Evolutionary conservation across 2,329 filamentous ascomycete genomes (phyloP).

Genomic region (Karstenula rhodostoma): DNA sequence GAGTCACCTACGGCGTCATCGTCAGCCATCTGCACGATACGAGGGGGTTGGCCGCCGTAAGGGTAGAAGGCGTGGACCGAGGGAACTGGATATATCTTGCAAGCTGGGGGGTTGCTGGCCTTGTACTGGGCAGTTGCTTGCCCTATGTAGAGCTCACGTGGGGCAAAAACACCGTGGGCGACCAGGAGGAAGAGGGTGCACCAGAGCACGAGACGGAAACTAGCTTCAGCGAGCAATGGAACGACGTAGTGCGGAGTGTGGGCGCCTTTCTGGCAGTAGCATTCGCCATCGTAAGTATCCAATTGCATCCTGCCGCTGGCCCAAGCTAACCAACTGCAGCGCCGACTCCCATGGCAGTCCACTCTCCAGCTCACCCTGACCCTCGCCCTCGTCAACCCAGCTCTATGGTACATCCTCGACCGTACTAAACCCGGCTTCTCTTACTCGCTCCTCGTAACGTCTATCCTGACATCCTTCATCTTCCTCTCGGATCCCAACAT

Average conservation of each 20-base stretch:
- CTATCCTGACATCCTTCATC: conserved; percentile 76
- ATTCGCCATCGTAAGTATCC: conserved; percentile 79
- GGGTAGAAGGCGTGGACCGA: conserved; percentile 64
- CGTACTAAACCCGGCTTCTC: conserved; percentile 85
- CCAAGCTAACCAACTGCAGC: conserved; percentile 58
- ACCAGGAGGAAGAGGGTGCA: conserved; percentile 4
- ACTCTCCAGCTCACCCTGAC: conserved; percentile 92
- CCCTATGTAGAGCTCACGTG: conserved; percentile 85
- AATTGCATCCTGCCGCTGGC: neutral
- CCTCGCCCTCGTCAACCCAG: conserved; percentile 88
- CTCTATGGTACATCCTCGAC: conserved; percentile 96
- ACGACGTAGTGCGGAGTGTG: conserved; percentile 72
- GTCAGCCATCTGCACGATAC: conserved; percentile 81
- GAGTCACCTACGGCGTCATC: conserved; percentile 82
- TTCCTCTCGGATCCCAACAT: conserved; percentile 80
- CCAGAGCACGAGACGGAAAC: conserved; percentile 36
- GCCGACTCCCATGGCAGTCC: conserved; percentile 90
- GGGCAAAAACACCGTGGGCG: conserved; percentile 59
- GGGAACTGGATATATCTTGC: conserved; percentile 72
- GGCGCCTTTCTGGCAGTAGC: conserved; percentile 77
- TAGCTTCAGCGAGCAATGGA: conserved; percentile 72
- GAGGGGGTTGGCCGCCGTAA: conserved; percentile 68
- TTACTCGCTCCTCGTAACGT: conserved; percentile 76
- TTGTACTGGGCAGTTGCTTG: conserved; percentile 78
- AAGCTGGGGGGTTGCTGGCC: conserved; percentile 83